Conservation (phyloP, 2,329 filamentous ascomycete species). For the Xenoacremonium recifei region DNA sequence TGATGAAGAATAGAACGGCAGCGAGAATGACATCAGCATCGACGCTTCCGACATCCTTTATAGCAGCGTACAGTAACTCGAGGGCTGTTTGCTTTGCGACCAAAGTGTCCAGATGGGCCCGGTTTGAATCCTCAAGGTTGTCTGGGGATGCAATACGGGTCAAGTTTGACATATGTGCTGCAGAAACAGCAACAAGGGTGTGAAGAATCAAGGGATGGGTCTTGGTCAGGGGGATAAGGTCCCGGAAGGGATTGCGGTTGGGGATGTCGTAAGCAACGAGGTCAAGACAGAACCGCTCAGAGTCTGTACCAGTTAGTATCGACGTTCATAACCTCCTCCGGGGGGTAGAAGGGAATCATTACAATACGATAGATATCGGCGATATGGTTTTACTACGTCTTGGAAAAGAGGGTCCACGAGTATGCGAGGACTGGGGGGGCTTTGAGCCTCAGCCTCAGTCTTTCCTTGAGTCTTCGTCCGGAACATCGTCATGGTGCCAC, state of each 20-base stretch:
- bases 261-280: slow-evolving; percentile 45
- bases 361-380: slow-evolving; percentile 41
- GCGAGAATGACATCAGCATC: slow-evolving; percentile 42
- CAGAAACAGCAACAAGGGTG: slow-evolving; percentile 46
- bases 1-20: slow-evolving; percentile 48
- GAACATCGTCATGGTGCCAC: slow-evolving; percentile 32
- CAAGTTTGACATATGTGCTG: slow-evolving; percentile 47
- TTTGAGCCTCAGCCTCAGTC: neutral
- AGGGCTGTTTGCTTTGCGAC: slow-evolving; percentile 44
- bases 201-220: slow-evolving; percentile 40
- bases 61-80: slow-evolving; percentile 35
- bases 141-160: slow-evolving; percentile 29
- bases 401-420: slow-evolving; percentile 45
- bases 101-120: slow-evolving; percentile 40
- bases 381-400: slow-evolving; percentile 49
- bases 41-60: slow-evolving; percentile 35
- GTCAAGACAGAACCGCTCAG: slow-evolving; percentile 48
- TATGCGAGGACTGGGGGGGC: slow-evolving; percentile 28
- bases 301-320: slow-evolving; percentile 32
- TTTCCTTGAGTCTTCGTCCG: slow-evolving; percentile 4
- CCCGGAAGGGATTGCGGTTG: slow-evolving; percentile 44
- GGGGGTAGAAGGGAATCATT: no score
- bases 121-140: slow-evolving; percentile 7
- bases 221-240: slow-evolving; percentile 38
- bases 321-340: neutral